Percentiles rank a stretch among this genome's conserved stretches.
Conservation (phyloP, 805 yeast genomes). For the Candida nitratophila region DNA sequence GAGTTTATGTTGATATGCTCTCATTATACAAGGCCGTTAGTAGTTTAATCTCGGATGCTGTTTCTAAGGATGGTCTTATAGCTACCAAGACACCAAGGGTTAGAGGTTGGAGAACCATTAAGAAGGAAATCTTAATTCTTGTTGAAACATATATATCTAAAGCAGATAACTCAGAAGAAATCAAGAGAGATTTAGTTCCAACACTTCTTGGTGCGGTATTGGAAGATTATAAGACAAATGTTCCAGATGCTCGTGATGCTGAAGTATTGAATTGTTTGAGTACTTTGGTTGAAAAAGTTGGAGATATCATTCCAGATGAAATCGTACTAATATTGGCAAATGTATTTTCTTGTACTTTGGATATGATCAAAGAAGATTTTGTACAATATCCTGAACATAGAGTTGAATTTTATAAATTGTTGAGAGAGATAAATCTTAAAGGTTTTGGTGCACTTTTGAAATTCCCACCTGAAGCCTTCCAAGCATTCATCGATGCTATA, state of each 20-base stretch:
- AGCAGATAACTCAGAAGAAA: constrained; percentile 80
- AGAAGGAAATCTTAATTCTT: constrained; percentile 85
- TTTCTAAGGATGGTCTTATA: constrained; percentile 72
- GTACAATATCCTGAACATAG: constrained; percentile 97
- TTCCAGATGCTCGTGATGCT: constrained; percentile 96
- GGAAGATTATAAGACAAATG: constrained; percentile 81
- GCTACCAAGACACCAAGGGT: constrained; percentile 95
- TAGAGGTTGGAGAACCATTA: constrained; percentile 91
- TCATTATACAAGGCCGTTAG: constrained; percentile 85
- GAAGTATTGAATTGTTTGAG: constrained; percentile 95
- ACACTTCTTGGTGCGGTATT: constrained; percentile 80
- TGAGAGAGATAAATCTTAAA: constrained; percentile 79
- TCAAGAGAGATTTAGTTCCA: constrained; percentile 74
- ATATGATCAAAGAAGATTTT: constrained; percentile 92
- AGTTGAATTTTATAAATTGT: constrained; percentile 86
- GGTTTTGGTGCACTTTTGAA: constrained; percentile 82
- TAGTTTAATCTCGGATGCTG: constrained; percentile 72
- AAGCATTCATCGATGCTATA: constrained; percentile 84
- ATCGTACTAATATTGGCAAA: constrained; percentile 80
- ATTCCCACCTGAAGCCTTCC: constrained; percentile 88
- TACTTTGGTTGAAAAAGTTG: constrained; percentile 81
- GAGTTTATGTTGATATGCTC: constrained; percentile 83
- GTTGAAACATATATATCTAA: constrained; percentile 83
- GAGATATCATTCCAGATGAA: constrained; percentile 81
- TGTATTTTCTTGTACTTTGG: constrained; percentile 90